Evolutionary conservation across 83 land plant species (phyloP).

Genomic region (Picea abies): DNA sequence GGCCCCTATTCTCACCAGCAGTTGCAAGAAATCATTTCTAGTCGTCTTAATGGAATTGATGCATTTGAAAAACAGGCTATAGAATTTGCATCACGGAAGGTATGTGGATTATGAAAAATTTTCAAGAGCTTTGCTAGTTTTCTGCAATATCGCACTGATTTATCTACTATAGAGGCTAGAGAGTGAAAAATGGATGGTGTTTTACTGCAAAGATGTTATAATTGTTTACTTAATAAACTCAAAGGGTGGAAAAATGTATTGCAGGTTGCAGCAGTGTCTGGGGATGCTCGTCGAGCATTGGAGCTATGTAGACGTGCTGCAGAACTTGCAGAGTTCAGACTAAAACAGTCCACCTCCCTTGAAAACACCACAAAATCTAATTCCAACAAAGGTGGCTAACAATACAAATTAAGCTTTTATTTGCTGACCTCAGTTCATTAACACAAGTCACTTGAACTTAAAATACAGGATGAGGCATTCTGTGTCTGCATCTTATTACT

Average conservation of each 20-base stretch:
- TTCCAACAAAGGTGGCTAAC: neutral
- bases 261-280: constrained; percentile 98
- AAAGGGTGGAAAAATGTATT: neutral
- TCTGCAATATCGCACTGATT: neutral
- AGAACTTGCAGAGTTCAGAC: constrained; percentile 72
- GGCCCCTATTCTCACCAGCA: constrained; percentile 89
- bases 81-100: constrained; percentile 99
- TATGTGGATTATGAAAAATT: constrained; percentile 14
- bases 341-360: constrained; percentile 25
- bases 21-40: constrained; percentile 82
- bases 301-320: constrained; percentile 98
- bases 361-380: constrained; percentile 1
- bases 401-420: no score
- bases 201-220: no score
- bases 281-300: constrained; percentile 97
- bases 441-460: no score
- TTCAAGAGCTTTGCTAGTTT: neutral
- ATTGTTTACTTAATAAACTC: no score
- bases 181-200: neutral
- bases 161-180: no score
- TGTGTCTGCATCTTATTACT: no score
- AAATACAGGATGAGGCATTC: no score
- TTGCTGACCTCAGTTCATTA: no score
- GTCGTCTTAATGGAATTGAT: constrained; percentile 83
- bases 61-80: constrained; percentile 95